Base-by-base conservation (phyloP, 352 stramenopile species). In the Pythium periplocum region DNA sequence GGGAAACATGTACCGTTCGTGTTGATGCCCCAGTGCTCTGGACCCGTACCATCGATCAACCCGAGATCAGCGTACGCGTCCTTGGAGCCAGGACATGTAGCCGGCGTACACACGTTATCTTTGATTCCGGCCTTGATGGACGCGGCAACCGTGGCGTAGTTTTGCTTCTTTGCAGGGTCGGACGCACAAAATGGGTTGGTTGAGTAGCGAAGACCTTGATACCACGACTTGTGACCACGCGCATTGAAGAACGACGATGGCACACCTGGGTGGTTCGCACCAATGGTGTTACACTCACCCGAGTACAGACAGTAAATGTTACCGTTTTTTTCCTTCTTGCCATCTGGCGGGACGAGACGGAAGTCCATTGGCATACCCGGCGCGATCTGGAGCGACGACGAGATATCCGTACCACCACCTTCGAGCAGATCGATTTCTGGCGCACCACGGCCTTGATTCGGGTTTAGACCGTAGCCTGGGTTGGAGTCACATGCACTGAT, bases 341-440 rank as follows among this genome's bases (percentile, higher is more conserved):
- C 35, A 61, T 78, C 46, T 86, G 61, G 47, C 36, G 41, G 34
- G 74, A 83, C 81, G 0, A 71, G 38, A 4, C 78, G 78, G 30
- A 75, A 86, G 10, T 86, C 61, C 5, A 67, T 54, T 2, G 80
- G 80, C 68, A 86, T 86, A 1, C 82, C 85, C 0, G 82, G 82
- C 0, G 59, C 69, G 48, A 97, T 74, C 64, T 98, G 92, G 4
- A 97, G 70, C 43, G 90, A 97, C 41, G 86, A 87, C 31, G 87
- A 97, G 59, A 96, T 80, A 4, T 77, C 64, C 5, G 61, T 66
- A 7, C 85, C 72, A n/a, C 68, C 65, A 63, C 86, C 80, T 94
- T 96, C 93, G 6, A 98, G 67, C 11, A 98, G 75, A 62, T 98
- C 92, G 64, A 98, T 98, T 59, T 98, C 93, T 0, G 93, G 93